Evolutionary conservation across 176 grass and related monocot species (phyloP).

Genomic region (Oropetium thomaeum): DNA sequence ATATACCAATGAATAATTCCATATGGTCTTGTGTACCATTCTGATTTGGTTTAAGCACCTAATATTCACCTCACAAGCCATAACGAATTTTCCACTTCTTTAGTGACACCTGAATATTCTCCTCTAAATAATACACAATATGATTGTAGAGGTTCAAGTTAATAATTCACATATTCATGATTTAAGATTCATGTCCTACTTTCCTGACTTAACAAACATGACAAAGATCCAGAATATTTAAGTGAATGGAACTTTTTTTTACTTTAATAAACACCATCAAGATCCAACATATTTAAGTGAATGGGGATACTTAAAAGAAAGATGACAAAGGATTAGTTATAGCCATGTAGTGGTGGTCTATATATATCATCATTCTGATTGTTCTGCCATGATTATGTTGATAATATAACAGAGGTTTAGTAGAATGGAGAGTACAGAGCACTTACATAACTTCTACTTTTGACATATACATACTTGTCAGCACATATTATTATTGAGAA

Average conservation of each 20-base stretch:
- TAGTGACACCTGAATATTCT: background rate
- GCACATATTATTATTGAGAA: background rate
- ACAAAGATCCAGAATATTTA: background rate
- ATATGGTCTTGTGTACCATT: background rate
- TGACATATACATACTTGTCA: background rate
- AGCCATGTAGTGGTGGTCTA: background rate
- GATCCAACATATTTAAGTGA: constrained; percentile 6
- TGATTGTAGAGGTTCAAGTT: background rate
- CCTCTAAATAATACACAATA: background rate
- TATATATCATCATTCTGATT: constrained; percentile 8
- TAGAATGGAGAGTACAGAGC: background rate
- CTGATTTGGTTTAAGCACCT: background rate
- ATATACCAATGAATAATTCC: background rate
- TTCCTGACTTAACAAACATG: background rate
- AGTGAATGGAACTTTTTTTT: background rate
- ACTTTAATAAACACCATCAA: constrained; percentile 3
- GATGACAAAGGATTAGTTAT: constrained; percentile 13
- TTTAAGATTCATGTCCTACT: background rate
- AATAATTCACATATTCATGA: background rate
- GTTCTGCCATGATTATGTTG: background rate
- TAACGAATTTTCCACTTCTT: background rate
- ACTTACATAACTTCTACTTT: background rate
- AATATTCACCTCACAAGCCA: background rate
- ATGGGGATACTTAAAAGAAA: background rate
- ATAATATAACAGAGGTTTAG: background rate